Evolutionary conservation across 352 stramenopile species (phyloP), one percentile per base, ranked within the genome.

Genomic region (Globisporangium sylvaticum): DNA sequence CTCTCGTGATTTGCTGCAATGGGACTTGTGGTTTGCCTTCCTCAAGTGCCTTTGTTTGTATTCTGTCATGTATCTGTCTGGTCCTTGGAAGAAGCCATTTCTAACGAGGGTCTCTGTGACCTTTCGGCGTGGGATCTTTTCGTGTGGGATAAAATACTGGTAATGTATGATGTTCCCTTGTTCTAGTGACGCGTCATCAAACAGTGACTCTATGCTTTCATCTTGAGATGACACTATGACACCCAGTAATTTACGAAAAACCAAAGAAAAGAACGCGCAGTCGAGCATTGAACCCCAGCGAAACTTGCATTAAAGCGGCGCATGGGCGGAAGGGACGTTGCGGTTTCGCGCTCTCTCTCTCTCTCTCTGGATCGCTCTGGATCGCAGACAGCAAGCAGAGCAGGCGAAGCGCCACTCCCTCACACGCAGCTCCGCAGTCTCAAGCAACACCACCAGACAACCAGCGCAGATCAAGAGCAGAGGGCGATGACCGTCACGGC

Each of bases 401-500:
- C 31, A 54, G 3, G 20, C 27, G 31, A 31, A 44, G 54, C 32
- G 55, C 31, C 32, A 48, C 39, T n/a, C n/a, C n/a, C n/a, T 14
- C 7, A 25, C 46, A 8, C 31, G 55, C 55, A 61, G 55, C 46
- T 61, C n/a, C 29, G n/a, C 54, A 42, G 54, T 8, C 29, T 5
- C 55, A 61, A n/a, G 55, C 55, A 25, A 10, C 37, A 55, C n/a
- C 12, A 62, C 3, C 34, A 63, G 12, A 44, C 37, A 20, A 44
- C 37, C 5, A 20, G 4, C 14, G 6, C 14, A 31, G 39, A 24
- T 18, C 10, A n/a, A 18, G 15, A 56, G 25, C 7, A 61, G 39
- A 1, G 48, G 39, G 66, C 71, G 42, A 87, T 89, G 80, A 87
- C 72, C 64, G 69, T 65, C 52, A 79, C 70, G 46, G 64, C 60